phyloP scores from a whole-genome alignment of 192 early-diverging fungal species.

The Dimargaris verticillata region DNA sequence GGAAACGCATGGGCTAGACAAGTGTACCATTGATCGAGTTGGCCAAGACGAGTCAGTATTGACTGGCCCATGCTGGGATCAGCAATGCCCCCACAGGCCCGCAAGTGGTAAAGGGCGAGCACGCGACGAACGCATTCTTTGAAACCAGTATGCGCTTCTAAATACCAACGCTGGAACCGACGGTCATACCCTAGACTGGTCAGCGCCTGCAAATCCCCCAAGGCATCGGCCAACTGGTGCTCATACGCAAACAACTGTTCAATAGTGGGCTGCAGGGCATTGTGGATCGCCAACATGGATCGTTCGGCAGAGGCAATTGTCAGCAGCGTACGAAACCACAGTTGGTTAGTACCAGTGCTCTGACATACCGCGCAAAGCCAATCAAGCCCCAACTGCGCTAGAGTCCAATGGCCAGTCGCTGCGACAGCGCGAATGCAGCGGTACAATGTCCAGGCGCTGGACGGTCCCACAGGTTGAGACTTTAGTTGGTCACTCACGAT shows the following conservation, averaged over 20 bases:
- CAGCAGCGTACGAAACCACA: neutral
- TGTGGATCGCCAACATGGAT: neutral
- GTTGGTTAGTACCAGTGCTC: neutral
- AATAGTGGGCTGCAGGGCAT: too few relatives aligned
- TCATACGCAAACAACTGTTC: neutral
- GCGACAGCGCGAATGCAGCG: too few relatives aligned
- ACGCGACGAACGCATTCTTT: neutral
- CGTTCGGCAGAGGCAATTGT: neutral
- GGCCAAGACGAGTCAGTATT: neutral
- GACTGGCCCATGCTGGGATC: too few relatives aligned
- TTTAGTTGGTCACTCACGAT: too few relatives aligned
- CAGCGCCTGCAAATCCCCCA: neutral
- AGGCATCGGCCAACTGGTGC: neutral
- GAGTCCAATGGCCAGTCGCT: neutral
- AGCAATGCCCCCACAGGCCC: neutral
- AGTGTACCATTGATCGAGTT: neutral
- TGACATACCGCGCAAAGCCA: neutral
- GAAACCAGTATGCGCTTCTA: neutral
- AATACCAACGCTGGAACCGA: neutral
- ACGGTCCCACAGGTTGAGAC: too few relatives aligned
- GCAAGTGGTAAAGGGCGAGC: neutral
- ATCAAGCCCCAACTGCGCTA: neutral
- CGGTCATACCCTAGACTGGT: conserved; percentile 5
- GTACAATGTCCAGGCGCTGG: too few relatives aligned
- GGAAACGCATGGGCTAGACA: neutral